Evolutionary conservation across 2,329 filamentous ascomycete genomes (phyloP).

Genomic region (Coniochaeta hoffmannii): DNA sequence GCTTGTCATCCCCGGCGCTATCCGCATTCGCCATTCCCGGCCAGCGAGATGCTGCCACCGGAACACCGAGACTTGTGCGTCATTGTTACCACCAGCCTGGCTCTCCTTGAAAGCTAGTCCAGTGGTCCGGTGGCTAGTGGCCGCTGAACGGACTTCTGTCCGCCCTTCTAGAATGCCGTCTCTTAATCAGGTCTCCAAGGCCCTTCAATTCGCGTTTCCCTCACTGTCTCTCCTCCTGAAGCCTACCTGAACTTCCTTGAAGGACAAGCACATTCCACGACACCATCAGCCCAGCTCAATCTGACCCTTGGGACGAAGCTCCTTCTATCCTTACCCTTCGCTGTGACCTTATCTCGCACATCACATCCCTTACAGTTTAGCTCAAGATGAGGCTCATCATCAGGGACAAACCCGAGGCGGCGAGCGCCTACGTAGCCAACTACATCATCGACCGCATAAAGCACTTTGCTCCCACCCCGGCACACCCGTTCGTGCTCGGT

Average conservation of each 20-base stretch:
- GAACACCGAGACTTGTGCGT: constrained; percentile 1
- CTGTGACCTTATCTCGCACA: constrained; percentile 6
- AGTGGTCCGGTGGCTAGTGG: not conserved
- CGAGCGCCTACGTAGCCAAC: constrained; percentile 62
- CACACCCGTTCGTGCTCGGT: constrained; percentile 63
- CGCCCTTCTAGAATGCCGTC: not conserved
- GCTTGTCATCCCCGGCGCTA: constrained; percentile 1
- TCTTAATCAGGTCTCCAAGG: not conserved
- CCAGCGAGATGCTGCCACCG: not conserved
- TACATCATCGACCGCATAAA: constrained; percentile 70
- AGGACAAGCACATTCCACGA: not conserved
- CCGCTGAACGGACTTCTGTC: not conserved
- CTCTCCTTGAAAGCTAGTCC: not conserved
- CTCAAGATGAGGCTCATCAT: constrained; percentile 63
- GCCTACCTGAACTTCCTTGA: not conserved
- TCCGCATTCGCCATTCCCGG: not conserved
- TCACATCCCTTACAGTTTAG: not conserved
- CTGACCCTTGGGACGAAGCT: not conserved
- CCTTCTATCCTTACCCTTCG: not conserved
- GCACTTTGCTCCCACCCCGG: constrained; percentile 54
- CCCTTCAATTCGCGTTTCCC: not conserved
- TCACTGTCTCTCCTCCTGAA: not conserved
- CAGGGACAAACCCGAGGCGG: constrained; percentile 53
- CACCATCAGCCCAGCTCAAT: not conserved
- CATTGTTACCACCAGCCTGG: constrained; percentile 2